Evolutionary conservation across 2,329 filamentous ascomycete species (phyloP), one percentile per base, ranked within the genome.

Genomic region (Tricladium varicosporioides): DNA sequence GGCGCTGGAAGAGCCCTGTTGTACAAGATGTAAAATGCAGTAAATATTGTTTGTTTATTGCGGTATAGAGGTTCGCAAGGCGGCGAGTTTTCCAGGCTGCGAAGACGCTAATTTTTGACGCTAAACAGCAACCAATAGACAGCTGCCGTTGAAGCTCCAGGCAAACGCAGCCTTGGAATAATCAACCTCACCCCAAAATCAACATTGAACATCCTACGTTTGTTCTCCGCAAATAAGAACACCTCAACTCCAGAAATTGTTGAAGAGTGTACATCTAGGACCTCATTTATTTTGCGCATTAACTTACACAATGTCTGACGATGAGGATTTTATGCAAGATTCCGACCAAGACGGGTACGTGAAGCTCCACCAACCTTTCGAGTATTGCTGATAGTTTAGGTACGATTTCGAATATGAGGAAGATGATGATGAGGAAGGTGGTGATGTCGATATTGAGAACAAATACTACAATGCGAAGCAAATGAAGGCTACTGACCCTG

Each of bases 401-500:
- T 92, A 97, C 71, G 94, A 97, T 75, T 97, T 97, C 72, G 93
- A 97, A 70, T 97, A 97, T 74, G 93, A 97, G 72, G 94, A 92
- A 67, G 76, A 87, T 58, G 91, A 96, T 56, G 92, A 94, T 49
- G 90, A 95, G 45, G 88, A 96, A 57, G 85, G 83, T 32, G 92
- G 87, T 57, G 91, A 97, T 72, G 89, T 97, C 67, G 92, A 93
- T 65, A 95, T 97, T 72, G 94, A 99, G 73, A 99, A 99, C 79
- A 97, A 96, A 77, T 99, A 99, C 79, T 99, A 97, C 81, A 97
- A 97, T 75, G 94, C 94, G 45, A 99, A 99, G 76, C 93, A 97
- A 76, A 86, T 96, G 71, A 99, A 97, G 78, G 80, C 80, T 45
- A 87, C 87, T 61, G 91, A 92, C 57, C 92, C 93, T 0, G 85